phyloP scores from a whole-genome alignment of 2,329 filamentous ascomycete genomes.

The Talaromyces albobiverticillius region DNA sequence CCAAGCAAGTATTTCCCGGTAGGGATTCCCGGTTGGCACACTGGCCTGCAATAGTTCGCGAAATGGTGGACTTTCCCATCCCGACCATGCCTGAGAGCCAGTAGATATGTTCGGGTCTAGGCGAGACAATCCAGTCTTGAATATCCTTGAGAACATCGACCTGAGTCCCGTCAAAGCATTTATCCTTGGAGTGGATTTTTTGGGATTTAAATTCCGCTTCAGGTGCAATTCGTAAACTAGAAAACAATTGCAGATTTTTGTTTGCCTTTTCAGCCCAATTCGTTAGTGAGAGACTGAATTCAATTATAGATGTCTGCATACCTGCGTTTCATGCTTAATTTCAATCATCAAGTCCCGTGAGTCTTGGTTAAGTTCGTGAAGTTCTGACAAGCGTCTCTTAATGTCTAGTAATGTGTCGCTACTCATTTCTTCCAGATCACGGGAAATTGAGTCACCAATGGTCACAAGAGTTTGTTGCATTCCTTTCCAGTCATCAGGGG shows the following conservation, averaged over 20 bases:
- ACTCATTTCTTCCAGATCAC: not conserved
- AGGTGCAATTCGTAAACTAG: not conserved
- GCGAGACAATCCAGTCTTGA: constrained; percentile 3
- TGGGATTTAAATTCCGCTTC: not conserved
- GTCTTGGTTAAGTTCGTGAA: not conserved
- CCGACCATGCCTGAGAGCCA: constrained; percentile 34
- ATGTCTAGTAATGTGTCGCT: not conserved
- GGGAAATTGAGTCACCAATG: not conserved
- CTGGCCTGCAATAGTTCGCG: constrained; percentile 24
- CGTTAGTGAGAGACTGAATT: no score
- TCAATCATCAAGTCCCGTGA: no score
- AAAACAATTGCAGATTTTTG: not conserved
- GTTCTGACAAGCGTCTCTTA: not conserved
- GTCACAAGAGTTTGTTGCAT: not conserved
- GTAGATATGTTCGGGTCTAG: constrained; percentile 21
- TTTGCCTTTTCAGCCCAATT: no score
- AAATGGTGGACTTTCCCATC: constrained; percentile 32
- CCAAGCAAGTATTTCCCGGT: constrained; percentile 15
- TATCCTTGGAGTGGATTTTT: not conserved
- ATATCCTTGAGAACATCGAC: constrained; percentile 22
- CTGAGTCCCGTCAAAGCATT: constrained; percentile 21
- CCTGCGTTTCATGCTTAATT: no score
- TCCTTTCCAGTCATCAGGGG: not conserved
- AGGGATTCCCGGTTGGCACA: constrained; percentile 5
- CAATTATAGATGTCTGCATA: no score